Percentiles rank a stretch among this genome's conserved stretches.
phyloP scores from a whole-genome alignment of 2,329 filamentous ascomycete species.

The Penicillium sclerotiorum region DNA sequence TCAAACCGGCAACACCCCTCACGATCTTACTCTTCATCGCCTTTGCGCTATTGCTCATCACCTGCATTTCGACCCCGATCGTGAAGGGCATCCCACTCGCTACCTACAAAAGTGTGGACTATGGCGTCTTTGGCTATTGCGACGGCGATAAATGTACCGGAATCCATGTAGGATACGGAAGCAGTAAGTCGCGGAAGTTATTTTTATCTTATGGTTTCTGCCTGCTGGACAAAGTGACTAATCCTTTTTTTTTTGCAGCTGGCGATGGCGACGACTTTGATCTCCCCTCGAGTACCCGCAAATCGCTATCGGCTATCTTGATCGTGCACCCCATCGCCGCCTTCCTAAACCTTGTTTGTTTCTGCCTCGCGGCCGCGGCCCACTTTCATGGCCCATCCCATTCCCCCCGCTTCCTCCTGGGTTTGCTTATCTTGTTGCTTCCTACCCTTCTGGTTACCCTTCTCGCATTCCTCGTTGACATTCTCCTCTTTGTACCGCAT shows the following conservation, averaged over 20 bases:
- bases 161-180: conserved; percentile 82
- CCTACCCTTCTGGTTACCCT: conserved; percentile 81
- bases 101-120: conserved; percentile 72
- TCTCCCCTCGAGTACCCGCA: conserved; percentile 65
- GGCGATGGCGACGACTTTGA: conserved; percentile 58
- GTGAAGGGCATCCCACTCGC: conserved; percentile 83
- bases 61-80: conserved; percentile 88
- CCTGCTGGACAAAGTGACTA: conserved; percentile 13
- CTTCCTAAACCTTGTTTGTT: conserved; percentile 80
- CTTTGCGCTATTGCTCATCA: conserved; percentile 81
- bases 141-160: conserved; percentile 65
- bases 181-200: conserved; percentile 59
- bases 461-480: conserved; percentile 88
- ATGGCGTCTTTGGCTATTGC: conserved; percentile 94
- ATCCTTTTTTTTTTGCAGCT: conserved; percentile 19
- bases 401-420: conserved; percentile 83
- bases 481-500: conserved; percentile 91
- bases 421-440: conserved; percentile 81
- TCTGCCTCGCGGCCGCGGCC: conserved; percentile 74
- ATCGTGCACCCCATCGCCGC: conserved; percentile 92
- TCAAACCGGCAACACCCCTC: conserved; percentile 90
- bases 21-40: conserved; percentile 81
- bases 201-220: conserved; percentile 13
- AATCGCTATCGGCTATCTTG: conserved; percentile 80
- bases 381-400: conserved; percentile 88